These are phyloP conservation scores for Rhynchospora tenuis DNA, from an alignment of 176 grass and related monocot genomes.

Conservation along the genomic window DNA sequence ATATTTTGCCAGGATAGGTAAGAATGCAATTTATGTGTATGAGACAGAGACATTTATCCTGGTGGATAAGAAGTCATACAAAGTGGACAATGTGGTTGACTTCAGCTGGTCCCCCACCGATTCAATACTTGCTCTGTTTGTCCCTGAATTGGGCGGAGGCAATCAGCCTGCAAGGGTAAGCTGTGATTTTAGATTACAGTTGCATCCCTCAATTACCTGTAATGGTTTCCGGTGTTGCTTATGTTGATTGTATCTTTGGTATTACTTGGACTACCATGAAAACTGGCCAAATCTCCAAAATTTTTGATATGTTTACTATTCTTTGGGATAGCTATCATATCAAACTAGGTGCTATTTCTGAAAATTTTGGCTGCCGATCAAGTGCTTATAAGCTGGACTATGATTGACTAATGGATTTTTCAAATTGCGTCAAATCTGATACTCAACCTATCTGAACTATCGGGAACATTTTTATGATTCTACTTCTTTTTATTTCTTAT, in stretches of 20 bases:
- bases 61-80: constrained; percentile 91
- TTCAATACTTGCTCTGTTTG: constrained; percentile 69
- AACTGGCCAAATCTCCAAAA: too few species aligned
- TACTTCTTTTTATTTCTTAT: background rate
- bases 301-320: background rate
- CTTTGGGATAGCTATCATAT: background rate
- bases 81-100: constrained; percentile 84
- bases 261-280: background rate
- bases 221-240: background rate
- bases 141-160: constrained; percentile 85
- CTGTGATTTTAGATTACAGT: constrained; percentile 7
- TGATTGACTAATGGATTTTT: background rate
- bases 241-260: background rate
- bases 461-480: background rate
- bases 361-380: background rate
- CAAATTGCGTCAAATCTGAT: background rate
- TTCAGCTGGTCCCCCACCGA: constrained; percentile 87
- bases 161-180: constrained; percentile 94
- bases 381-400: background rate
- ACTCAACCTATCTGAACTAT: background rate
- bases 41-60: constrained; percentile 88
- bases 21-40: constrained; percentile 85
- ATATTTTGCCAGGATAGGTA: constrained; percentile 97
- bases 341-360: background rate
- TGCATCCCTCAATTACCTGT: background rate